phyloP scores from a whole-genome alignment of 179 eudicot species.

The Corrigiola litoralis region DNA sequence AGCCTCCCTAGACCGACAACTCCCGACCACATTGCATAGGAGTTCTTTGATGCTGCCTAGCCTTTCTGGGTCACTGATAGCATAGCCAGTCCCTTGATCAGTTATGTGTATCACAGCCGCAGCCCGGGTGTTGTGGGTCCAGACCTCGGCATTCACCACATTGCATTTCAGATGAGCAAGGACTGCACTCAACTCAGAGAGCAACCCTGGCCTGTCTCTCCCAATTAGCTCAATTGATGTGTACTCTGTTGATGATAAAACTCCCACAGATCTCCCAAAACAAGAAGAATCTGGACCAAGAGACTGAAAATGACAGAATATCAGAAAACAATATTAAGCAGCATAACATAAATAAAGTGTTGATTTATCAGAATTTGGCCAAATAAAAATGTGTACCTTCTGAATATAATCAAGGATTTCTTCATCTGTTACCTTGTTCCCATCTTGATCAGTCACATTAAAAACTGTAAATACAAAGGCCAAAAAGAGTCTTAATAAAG shows the following conservation, averaged over 20 bases:
- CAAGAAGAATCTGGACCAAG: conserved; percentile 74
- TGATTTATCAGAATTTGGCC: not conserved
- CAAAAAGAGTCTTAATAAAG: no score
- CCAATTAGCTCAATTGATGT: conserved; percentile 77
- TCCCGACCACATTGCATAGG: conserved; percentile 74
- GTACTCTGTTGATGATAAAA: conserved; percentile 45
- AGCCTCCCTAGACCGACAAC: conserved; percentile 58
- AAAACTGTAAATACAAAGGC: conserved; percentile 44
- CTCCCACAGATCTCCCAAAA: conserved; percentile 68
- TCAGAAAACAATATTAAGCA: no score
- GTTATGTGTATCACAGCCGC: conserved; percentile 90
- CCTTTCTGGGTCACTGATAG: conserved; percentile 59
- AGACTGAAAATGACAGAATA: conserved; percentile 38
- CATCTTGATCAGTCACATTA: conserved; percentile 82
- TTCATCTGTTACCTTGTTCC: conserved; percentile 81
- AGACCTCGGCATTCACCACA: conserved; percentile 83
- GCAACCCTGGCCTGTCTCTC: conserved; percentile 75
- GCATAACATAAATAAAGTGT: not conserved
- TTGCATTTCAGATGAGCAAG: conserved; percentile 78
- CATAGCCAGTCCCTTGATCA: conserved; percentile 52
- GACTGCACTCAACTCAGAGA: conserved; percentile 84
- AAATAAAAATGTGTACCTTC: conserved; percentile 42
- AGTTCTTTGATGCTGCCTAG: conserved; percentile 56
- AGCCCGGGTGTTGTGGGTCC: conserved; percentile 93
- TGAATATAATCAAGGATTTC: conserved; percentile 68